Evolutionary conservation across 2,329 filamentous ascomycete genomes (phyloP).

Genomic region (Stromatinia cepivora): DNA sequence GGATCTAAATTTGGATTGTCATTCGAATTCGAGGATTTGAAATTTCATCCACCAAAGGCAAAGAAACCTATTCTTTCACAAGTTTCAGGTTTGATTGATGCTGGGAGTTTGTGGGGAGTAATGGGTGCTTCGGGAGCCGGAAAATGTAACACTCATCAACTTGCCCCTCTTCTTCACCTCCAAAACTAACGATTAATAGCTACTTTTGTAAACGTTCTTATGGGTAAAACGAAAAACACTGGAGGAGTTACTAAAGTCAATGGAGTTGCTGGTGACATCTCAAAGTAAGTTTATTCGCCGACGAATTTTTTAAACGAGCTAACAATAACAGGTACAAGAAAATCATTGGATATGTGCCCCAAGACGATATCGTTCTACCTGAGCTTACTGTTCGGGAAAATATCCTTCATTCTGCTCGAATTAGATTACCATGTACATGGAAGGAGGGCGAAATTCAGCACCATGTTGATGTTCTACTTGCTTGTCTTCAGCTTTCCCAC

Average conservation of each 20-base stretch:
- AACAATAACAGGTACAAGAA: constrained; percentile 51
- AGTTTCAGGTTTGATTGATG: constrained; percentile 55
- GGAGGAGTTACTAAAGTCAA: constrained; percentile 55
- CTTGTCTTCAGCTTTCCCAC: constrained; percentile 48
- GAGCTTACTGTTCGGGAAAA: constrained; percentile 63
- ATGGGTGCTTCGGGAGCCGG: constrained; percentile 62
- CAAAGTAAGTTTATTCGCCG: constrained; percentile 29
- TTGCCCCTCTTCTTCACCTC: background rate
- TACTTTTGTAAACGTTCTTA: constrained; percentile 61
- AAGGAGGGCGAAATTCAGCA: constrained; percentile 49
- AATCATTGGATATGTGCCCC: constrained; percentile 61
- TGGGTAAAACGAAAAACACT: constrained; percentile 57
- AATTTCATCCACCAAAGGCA: constrained; percentile 49
- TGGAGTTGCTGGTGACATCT: constrained; percentile 36
- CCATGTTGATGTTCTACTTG: constrained; percentile 58
- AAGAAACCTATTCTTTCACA: constrained; percentile 51
- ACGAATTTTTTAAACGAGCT: background rate
- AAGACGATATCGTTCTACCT: constrained; percentile 60
- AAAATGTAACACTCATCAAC: constrained; percentile 44
- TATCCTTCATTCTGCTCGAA: constrained; percentile 58
- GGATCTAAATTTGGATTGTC: constrained; percentile 53
- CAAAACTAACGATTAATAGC: constrained; percentile 35
- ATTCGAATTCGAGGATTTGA: constrained; percentile 53
- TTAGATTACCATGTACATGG: constrained; percentile 55
- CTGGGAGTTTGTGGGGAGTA: constrained; percentile 57